Evolutionary conservation across 805 yeast species (phyloP).

Genomic region (Wickerhamiella musiphila): DNA sequence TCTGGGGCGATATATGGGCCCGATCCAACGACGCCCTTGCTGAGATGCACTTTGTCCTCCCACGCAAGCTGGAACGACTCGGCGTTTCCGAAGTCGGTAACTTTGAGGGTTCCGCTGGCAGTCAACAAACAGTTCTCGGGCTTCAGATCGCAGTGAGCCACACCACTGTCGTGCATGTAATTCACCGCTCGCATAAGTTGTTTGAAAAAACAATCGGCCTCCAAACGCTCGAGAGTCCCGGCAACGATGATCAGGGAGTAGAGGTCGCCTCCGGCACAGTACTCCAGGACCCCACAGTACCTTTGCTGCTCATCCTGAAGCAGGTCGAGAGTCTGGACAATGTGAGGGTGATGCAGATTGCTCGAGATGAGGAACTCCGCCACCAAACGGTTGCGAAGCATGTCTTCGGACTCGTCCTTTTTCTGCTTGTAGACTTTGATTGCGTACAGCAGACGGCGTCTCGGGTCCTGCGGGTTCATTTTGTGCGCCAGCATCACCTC

Average conservation of each 20-base stretch:
- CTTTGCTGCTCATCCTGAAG: slow-evolving; percentile 53
- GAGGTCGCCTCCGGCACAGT: slow-evolving; percentile 73
- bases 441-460: slow-evolving; percentile 37
- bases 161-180: slow-evolving; percentile 78
- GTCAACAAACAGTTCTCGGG: slow-evolving; percentile 73
- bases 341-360: slow-evolving; percentile 54
- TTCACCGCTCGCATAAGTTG: slow-evolving; percentile 67
- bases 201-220: slow-evolving; percentile 77
- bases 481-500: slow-evolving; percentile 74
- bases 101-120: slow-evolving; percentile 42
- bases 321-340: slow-evolving; percentile 59
- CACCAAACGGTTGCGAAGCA: slow-evolving; percentile 52
- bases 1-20: slow-evolving; percentile 89
- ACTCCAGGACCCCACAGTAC: slow-evolving; percentile 85
- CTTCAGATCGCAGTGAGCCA: slow-evolving; percentile 82
- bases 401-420: slow-evolving; percentile 36
- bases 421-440: slow-evolving; percentile 56
- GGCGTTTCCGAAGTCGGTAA: slow-evolving; percentile 79
- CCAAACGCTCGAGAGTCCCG: slow-evolving; percentile 37
- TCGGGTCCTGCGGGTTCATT: slow-evolving; percentile 22
- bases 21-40: slow-evolving; percentile 62
- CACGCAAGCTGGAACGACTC: slow-evolving; percentile 79
- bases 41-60: slow-evolving; percentile 52
- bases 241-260: slow-evolving; percentile 40
- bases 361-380: slow-evolving; percentile 80